Evolutionary conservation across 352 stramenopile genomes (phyloP), one percentile per base, ranked within the genome.

Genomic region (Phytophthora foliorum): DNA sequence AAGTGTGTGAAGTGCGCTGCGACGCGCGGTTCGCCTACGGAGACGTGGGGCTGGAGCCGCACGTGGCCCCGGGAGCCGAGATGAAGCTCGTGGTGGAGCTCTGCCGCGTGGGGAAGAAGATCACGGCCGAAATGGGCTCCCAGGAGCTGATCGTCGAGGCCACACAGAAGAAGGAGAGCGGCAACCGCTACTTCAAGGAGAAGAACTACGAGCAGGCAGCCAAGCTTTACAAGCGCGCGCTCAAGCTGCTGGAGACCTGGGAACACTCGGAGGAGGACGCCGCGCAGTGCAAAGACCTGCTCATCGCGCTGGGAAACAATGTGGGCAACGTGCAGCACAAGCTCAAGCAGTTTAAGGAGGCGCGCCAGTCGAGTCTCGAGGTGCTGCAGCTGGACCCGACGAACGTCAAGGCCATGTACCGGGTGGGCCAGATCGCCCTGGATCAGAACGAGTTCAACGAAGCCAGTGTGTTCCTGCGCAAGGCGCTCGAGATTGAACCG

Each of bases 401-500:
- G 32, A 95, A 95, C 61, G 68, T 93, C 54, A 95, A 95, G 72
- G 88, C 88, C 57, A 86, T 93, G 70, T 93, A 93, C 54, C 85
- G 85, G 6, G 59, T 95, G 11, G 82, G 74, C 5, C 85, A 90
- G 57, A 88, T 95, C 49, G 75, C 82, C 10, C 62, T 93, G 51
- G 81, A 92, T 44, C 75, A 91, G 69, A 90, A 80, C 63, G 88
- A 95, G 55, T 95, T 93, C 52, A 69, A 69, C 9, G 84, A 93
- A 29, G 81, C 85, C 4, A 80, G 77, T 16, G 59, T 73, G 57
- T 85, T 84, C 27, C 60, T 92, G 42, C 83, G 87, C 52, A 81
- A 87, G 45, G 88, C 82, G n/a, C 60, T 92, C 11, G 72, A 74
- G 25, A 68, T 92, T 9, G 88, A 95, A 19, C 88, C 85, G 0